Conservation (phyloP, 2,329 filamentous ascomycete species). For the Cladophialophora psammophila region DNA sequence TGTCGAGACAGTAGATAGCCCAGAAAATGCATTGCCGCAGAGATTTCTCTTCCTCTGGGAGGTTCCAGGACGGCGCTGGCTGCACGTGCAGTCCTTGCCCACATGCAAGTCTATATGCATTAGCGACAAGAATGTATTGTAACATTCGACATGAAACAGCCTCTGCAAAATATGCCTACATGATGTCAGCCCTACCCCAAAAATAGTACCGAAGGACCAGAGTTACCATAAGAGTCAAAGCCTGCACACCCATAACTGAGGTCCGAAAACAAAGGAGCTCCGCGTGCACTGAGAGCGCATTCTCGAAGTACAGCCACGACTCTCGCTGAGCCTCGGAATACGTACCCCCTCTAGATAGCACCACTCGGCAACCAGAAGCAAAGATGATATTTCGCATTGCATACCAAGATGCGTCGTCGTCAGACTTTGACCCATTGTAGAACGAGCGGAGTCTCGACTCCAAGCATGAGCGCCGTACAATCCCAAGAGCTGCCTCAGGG, state of each 20-base stretch:
- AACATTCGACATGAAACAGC: constrained; percentile 11
- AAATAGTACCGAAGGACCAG: too few species aligned
- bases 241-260: constrained; percentile 18
- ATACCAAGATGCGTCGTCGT: constrained; percentile 20
- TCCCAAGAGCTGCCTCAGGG: constrained; percentile 10
- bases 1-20: background rate
- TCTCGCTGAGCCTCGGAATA: constrained; percentile 15
- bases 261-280: constrained; percentile 17
- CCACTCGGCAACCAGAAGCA: constrained; percentile 16
- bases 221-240: constrained; percentile 24
- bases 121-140: constrained; percentile 19
- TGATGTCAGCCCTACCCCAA: constrained; percentile 10
- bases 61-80: constrained; percentile 9
- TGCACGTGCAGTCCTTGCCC: constrained; percentile 15
- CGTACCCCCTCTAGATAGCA: background rate
- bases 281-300: constrained; percentile 22
- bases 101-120: constrained; percentile 13
- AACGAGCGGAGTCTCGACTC: constrained; percentile 17
- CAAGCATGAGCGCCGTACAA: constrained; percentile 13
- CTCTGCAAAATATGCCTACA: constrained; percentile 17
- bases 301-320: constrained; percentile 21
- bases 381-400: constrained; percentile 17
- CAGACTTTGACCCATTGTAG: background rate
- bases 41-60: constrained; percentile 8
- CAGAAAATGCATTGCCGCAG: constrained; percentile 16